Percentiles rank a stretch among this genome's conserved stretches.
Conservation (phyloP, 768 basidiomycete genomes). For the Suillus clintonianus region DNA sequence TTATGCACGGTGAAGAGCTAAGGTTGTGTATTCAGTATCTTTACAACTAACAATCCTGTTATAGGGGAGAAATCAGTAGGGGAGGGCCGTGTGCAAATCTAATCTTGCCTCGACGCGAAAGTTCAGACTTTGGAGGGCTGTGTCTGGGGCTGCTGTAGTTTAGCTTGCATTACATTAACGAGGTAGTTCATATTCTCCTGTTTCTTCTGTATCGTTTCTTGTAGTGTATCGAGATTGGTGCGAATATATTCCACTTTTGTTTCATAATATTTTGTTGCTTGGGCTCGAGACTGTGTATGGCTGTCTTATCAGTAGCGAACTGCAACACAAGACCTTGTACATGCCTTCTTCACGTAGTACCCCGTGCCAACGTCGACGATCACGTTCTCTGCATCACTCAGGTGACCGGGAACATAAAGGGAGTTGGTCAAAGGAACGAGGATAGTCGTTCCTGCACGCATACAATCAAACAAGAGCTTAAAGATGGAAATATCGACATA, state of each 20-base stretch:
- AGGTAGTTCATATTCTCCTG: conserved; percentile 85
- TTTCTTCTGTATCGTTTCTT: conserved; percentile 89
- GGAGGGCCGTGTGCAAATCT: not conserved
- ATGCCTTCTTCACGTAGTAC: conserved; percentile 93
- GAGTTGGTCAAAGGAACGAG: conserved; percentile 94
- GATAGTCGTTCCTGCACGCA: conserved; percentile 71
- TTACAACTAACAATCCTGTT: not conserved
- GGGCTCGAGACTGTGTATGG: conserved; percentile 69
- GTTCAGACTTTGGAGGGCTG: not conserved
- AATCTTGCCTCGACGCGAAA: not conserved
- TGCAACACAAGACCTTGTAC: conserved; percentile 13
- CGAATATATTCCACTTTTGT: conserved; percentile 81
- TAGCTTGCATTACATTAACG: conserved; percentile 70
- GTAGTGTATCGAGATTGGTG: conserved; percentile 80
- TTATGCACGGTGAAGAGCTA: not conserved
- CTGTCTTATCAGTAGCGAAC: not conserved
- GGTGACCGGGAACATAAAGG: conserved; percentile 91
- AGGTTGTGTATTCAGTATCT: not conserved
- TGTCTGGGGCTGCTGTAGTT: conserved; percentile 39
- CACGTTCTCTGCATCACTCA: conserved; percentile 81
- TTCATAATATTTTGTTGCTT: conserved; percentile 82
- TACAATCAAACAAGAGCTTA: not conserved
- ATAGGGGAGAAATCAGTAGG: not conserved
- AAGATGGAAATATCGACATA: conserved; percentile 21
- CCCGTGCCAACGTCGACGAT: conserved; percentile 96